These are phyloP conservation scores for Tuber microsphaerosporum DNA, from an alignment of 495 filamentous ascomycete genomes.

Conservation along the genomic window DNA sequence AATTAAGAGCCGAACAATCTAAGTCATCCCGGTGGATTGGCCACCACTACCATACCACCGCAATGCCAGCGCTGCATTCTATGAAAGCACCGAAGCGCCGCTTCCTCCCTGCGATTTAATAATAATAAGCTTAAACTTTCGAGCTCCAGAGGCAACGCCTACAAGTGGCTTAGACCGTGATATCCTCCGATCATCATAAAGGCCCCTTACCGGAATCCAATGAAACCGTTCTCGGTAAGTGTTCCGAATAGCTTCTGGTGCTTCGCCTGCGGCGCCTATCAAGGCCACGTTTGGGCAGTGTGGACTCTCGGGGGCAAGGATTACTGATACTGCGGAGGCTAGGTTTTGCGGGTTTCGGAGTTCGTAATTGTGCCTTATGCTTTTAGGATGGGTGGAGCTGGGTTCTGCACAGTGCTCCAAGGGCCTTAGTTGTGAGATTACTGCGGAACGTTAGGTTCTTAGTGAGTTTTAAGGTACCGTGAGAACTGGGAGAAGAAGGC, in stretches of 20 bases:
- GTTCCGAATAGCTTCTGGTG: background rate
- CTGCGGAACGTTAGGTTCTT: background rate
- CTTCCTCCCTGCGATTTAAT: background rate
- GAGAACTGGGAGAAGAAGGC: background rate
- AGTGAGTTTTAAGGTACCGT: background rate
- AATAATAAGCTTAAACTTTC: background rate
- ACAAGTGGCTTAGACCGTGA: background rate
- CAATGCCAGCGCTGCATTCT: background rate
- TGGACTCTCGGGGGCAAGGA: background rate
- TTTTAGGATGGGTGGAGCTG: background rate
- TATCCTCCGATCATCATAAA: background rate
- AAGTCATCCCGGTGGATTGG: background rate
- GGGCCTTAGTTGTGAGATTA: background rate
- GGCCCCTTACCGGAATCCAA: background rate
- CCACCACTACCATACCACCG: background rate
- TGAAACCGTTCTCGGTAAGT: background rate
- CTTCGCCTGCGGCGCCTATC: background rate
- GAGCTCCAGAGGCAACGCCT: background rate
- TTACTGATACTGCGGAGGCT: background rate
- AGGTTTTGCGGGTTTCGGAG: background rate
- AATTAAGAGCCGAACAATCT: background rate
- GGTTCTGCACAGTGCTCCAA: background rate
- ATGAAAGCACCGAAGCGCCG: background rate
- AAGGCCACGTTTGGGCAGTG: background rate
- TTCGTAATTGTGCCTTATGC: background rate